A percentile compares a stretch with the other conserved stretches of the same genome.
Evolutionary conservation across 306 rosid species (phyloP).

Genomic region (Cotoneaster glaucophyllus): DNA sequence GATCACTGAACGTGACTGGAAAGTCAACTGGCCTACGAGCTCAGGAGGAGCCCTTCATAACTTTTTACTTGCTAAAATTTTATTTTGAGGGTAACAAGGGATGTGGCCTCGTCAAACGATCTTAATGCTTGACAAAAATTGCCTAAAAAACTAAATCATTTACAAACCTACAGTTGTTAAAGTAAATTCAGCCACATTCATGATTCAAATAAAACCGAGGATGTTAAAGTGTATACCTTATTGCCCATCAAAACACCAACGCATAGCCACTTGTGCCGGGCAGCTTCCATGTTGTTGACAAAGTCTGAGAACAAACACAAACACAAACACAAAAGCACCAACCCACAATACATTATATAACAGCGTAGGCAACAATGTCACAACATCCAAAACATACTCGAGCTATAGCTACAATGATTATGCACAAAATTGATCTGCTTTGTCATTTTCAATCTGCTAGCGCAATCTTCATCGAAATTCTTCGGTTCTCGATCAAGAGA

Average conservation of each 20-base stretch:
- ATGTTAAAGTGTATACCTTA: conserved; percentile 45
- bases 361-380: not conserved
- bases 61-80: not conserved
- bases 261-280: conserved; percentile 47
- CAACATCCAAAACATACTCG: not conserved
- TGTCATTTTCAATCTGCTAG: conserved; percentile 26
- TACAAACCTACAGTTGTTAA: not conserved
- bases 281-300: conserved; percentile 63
- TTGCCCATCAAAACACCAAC: conserved; percentile 72
- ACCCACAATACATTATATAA: not conserved
- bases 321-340: conserved; percentile 4
- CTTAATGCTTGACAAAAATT: conserved; percentile 1
- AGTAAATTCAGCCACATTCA: not conserved
- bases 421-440: conserved; percentile 49
- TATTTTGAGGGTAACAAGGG: not conserved
- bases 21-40: not conserved
- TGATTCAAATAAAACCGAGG: conserved; percentile 1
- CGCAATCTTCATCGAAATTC: conserved; percentile 50
- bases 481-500: conserved; percentile 45
- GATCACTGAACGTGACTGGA: not conserved
- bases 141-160: conserved; percentile 3
- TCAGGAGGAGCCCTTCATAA: not conserved
- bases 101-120: not conserved
- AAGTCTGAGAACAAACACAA: conserved; percentile 51
- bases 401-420: not conserved